Base-by-base conservation (phyloP, 768 basidiomycete species). In the Baorangia bicolor region DNA sequence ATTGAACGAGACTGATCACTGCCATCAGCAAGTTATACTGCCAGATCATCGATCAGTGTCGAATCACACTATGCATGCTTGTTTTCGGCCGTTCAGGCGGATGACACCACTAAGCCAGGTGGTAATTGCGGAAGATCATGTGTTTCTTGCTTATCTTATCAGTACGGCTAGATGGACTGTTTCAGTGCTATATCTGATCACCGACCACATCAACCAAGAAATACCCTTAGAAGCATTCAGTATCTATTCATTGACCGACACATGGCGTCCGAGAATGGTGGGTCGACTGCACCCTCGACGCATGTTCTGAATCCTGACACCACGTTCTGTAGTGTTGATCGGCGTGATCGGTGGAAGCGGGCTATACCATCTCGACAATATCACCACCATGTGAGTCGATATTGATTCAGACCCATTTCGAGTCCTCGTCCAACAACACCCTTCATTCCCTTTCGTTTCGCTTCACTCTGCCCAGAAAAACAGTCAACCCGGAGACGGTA, bases 261-360 rank as follows among this genome's bases (percentile, higher is more conserved):
- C 43, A 65, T 63, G 63, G 34, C 51, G 0, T 63, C 64, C 1
- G 63, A 63, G 42, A 65, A 56, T 31, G 63, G 63, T 65, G 28
- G 8, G 63, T 10, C 21, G 18, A 18, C 6, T 25, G 20, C 40
- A 12, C 18, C 21, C 9, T 28, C 11, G 12, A 30, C 1, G 7
- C 4, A 3, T 12, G 3, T 4, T 14, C 27, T 35, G 14, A 40
- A 33, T 30, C 14, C 30, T 61, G 6, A 55, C 25, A 11, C 11
- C 3, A 21, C 5, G 5, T 39, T 31, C 2, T 7, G 7, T 60
- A 92, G 90, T 92, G 18, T 76, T 93, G 43, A 81, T 95, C 45
- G 94, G 93, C 35, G 88, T 95, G 48, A 95, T 96, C 56, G 94
- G 94, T 20, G 94, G 94, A 28, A 92, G 88, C 61, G 95, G 95